These are phyloP conservation scores for Cicer arietinum DNA, from an alignment of 306 rosid genomes.

Conservation along the genomic window DNA sequence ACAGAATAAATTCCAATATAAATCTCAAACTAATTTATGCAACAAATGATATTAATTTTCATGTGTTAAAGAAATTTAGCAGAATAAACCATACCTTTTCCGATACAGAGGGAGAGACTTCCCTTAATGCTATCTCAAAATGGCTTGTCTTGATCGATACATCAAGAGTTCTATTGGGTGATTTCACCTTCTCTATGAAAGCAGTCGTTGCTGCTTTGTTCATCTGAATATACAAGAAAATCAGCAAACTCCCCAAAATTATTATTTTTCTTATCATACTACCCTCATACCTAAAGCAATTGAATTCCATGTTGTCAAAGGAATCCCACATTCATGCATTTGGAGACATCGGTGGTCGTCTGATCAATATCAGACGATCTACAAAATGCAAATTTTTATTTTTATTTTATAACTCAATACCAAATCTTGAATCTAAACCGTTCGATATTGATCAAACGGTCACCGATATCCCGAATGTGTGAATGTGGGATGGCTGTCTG, in stretches of 20 bases:
- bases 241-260: background rate
- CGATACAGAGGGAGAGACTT: conserved; percentile 7
- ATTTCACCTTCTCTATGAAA: background rate
- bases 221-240: conserved; percentile 16
- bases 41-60: background rate
- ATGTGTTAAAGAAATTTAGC: background rate
- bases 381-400: too few relatives aligned
- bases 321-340: too few relatives aligned
- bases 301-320: too few relatives aligned
- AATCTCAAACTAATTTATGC: background rate
- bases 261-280: background rate
- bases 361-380: too few relatives aligned
- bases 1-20: background rate
- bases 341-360: too few relatives aligned
- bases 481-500: too few relatives aligned
- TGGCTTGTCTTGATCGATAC: background rate
- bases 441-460: too few relatives aligned
- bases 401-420: too few relatives aligned
- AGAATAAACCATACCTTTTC: background rate
- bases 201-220: background rate
- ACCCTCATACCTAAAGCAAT: background rate
- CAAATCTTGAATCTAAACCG: too few relatives aligned
- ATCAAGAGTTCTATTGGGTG: background rate
- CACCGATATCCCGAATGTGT: too few relatives aligned
- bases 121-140: background rate